Conservation (phyloP, 495 filamentous ascomycete species). For the Parathielavia hyrcaniae region DNA sequence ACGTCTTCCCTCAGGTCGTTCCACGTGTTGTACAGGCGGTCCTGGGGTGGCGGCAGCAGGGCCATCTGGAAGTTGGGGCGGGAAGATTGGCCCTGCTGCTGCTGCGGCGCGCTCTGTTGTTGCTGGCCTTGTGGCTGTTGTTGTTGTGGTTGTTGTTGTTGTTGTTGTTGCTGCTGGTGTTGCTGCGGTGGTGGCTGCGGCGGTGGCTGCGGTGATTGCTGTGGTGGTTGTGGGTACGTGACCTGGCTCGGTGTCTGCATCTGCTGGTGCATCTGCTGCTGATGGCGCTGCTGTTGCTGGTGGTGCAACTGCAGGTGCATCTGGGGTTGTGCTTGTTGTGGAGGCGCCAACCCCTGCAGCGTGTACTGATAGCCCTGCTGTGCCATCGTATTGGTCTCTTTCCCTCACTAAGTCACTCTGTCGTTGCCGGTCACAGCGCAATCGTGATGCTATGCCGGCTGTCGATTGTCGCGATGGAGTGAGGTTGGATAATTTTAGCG, state of each 20-base stretch:
- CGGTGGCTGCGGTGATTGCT: neutral
- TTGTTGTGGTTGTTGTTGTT: slow-evolving; percentile 22
- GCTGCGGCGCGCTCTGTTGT: slow-evolving; percentile 12
- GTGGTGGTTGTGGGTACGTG: slow-evolving; percentile 3
- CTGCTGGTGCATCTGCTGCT: slow-evolving; percentile 11
- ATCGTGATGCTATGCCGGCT: no score
- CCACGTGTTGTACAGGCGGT: slow-evolving; percentile 31
- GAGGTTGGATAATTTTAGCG: slow-evolving; percentile 4
- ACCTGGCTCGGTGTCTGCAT: slow-evolving; percentile 3
- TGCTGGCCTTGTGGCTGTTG: slow-evolving; percentile 11
- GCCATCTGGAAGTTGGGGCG: slow-evolving; percentile 31
- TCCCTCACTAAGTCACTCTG: neutral
- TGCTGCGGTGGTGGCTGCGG: neutral
- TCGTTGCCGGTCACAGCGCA: no score
- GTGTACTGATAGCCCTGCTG: slow-evolving; percentile 5
- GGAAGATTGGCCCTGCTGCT: slow-evolving; percentile 23
- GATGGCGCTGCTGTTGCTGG: neutral
- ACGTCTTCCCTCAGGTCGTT: slow-evolving; percentile 25
- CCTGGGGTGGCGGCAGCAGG: slow-evolving; percentile 31
- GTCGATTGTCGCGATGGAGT: neutral
- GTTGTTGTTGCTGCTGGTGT: slow-evolving; percentile 18
- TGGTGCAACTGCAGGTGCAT: slow-evolving; percentile 3
- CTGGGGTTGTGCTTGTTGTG: slow-evolving; percentile 5
- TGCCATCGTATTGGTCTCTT: neutral
- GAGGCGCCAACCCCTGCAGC: neutral